Evolutionary conservation across 805 yeast species (phyloP).

Genomic region (Wickerhamiella azymoides): DNA sequence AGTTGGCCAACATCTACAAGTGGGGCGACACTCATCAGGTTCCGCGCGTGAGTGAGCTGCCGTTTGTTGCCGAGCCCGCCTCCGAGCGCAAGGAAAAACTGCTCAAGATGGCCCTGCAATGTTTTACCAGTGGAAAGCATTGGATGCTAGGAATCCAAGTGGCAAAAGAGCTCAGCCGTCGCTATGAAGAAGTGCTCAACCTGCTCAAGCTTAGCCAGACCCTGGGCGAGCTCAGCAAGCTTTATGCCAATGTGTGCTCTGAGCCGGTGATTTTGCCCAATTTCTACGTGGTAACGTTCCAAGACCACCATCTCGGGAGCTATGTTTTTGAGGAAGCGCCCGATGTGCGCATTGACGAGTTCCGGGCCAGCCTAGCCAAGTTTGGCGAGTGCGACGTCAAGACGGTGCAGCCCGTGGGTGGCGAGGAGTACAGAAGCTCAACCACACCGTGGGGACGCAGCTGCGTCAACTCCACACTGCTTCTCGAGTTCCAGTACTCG

Average conservation of each 20-base stretch:
- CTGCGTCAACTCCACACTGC: not conserved
- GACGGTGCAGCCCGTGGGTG: not conserved
- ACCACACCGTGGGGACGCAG: constrained; percentile 1
- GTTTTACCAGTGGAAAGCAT: constrained; percentile 5
- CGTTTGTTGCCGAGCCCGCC: not conserved
- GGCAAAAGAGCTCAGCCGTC: not conserved
- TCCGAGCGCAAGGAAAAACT: constrained; percentile 4
- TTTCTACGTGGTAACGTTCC: not conserved
- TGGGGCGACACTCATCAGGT: not conserved
- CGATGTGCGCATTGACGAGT: not conserved
- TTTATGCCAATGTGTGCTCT: not conserved
- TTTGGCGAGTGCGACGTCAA: not conserved
- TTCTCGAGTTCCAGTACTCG: not conserved
- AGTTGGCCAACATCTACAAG: not conserved
- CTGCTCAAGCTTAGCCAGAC: not conserved
- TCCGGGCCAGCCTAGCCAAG: not conserved
- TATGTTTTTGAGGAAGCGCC: constrained; percentile 4
- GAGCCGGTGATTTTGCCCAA: constrained; percentile 1
- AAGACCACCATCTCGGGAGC: not conserved
- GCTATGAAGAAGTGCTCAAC: constrained; percentile 1
- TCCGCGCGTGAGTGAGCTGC: not conserved
- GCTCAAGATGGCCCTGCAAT: constrained; percentile 4
- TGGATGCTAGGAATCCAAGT: constrained; percentile 4
- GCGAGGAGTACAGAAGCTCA: not conserved
- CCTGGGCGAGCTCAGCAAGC: not conserved